These are phyloP conservation scores for Tanacetum coccineum DNA, from an alignment of 129 eudicot species.

Conservation along the genomic window DNA sequence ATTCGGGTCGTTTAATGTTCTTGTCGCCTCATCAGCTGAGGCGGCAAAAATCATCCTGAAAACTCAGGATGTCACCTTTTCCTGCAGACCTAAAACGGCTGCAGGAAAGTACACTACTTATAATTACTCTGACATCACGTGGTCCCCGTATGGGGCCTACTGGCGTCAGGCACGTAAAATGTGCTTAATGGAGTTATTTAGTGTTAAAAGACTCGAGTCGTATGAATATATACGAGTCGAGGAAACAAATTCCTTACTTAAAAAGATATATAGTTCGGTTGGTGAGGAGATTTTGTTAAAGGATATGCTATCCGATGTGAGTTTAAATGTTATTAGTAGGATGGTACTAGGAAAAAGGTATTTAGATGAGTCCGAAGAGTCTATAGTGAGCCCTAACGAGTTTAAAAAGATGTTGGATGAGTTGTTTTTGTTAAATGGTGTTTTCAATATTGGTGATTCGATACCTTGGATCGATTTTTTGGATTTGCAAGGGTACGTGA, in stretches of 20 bases:
- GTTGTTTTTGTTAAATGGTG: constrained; percentile 72
- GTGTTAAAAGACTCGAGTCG: constrained; percentile 61
- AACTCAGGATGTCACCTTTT: constrained; percentile 60
- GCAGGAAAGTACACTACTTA: constrained; percentile 78
- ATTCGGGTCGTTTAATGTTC: constrained; percentile 52
- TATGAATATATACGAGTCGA: constrained; percentile 70
- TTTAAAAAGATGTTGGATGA: constrained; percentile 76
- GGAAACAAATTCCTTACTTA: constrained; percentile 40
- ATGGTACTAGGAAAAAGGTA: constrained; percentile 81
- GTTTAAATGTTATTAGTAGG: constrained; percentile 71
- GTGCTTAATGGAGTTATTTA: constrained; percentile 74
- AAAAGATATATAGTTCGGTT: constrained; percentile 12
- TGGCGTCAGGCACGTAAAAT: constrained; percentile 78
- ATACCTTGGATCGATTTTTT: constrained; percentile 62
- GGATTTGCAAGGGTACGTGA: constrained; percentile 74
- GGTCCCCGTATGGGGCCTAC: constrained; percentile 79
- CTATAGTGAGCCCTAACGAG: constrained; percentile 55
- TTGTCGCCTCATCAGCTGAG: constrained; percentile 75
- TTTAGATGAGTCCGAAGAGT: constrained; percentile 35
- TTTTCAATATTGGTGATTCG: constrained; percentile 71
- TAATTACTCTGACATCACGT: constrained; percentile 66
- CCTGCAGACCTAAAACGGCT: constrained; percentile 64
- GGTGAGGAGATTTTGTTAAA: constrained; percentile 38
- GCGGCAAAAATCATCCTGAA: constrained; percentile 60
- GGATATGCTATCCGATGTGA: constrained; percentile 51